Conservation (phyloP, 345 rosid species). For the Syzygium aromaticum region DNA sequence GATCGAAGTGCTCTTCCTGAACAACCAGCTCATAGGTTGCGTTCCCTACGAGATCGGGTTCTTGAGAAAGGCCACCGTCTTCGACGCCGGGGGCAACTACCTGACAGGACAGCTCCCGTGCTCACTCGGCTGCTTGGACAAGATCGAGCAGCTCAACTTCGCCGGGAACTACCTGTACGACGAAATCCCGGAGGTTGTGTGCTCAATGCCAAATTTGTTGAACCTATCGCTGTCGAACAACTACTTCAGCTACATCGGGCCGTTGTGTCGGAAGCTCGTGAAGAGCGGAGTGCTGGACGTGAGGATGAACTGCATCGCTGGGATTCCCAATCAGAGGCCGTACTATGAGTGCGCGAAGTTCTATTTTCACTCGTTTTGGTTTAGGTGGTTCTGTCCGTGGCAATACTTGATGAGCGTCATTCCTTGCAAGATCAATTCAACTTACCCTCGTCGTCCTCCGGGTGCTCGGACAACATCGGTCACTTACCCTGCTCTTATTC, state of each 20-base stretch:
- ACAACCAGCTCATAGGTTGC: slow-evolving; percentile 26
- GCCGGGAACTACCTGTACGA: slow-evolving; percentile 31
- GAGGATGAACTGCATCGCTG: slow-evolving; percentile 26
- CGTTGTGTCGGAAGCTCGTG: slow-evolving; percentile 23
- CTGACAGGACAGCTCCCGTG: slow-evolving; percentile 37
- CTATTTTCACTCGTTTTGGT: neutral
- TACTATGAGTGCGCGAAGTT: slow-evolving; percentile 12
- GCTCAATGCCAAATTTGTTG: slow-evolving; percentile 10
- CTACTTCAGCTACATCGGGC: slow-evolving; percentile 26
- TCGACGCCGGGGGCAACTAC: slow-evolving; percentile 28
- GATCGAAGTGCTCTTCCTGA: slow-evolving; percentile 23
- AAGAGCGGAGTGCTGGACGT: slow-evolving; percentile 16
- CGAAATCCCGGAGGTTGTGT: slow-evolving; percentile 27
- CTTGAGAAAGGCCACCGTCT: slow-evolving; percentile 13
- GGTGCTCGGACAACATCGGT: neutral
- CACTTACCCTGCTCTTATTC: slow-evolving; percentile 1
- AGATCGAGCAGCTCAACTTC: slow-evolving; percentile 25
- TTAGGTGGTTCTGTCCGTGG: neutral
- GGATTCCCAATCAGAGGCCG: slow-evolving; percentile 31
- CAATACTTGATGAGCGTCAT: neutral
- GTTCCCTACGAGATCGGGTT: slow-evolving; percentile 37
- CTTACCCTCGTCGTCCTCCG: neutral
- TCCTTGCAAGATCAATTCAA: slow-evolving; percentile 16
- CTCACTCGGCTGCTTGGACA: slow-evolving; percentile 29
- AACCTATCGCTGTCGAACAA: slow-evolving; percentile 29